Evolutionary conservation across 176 grass and related monocot genomes (phyloP).

Genomic region (Tuctoria greenei): DNA sequence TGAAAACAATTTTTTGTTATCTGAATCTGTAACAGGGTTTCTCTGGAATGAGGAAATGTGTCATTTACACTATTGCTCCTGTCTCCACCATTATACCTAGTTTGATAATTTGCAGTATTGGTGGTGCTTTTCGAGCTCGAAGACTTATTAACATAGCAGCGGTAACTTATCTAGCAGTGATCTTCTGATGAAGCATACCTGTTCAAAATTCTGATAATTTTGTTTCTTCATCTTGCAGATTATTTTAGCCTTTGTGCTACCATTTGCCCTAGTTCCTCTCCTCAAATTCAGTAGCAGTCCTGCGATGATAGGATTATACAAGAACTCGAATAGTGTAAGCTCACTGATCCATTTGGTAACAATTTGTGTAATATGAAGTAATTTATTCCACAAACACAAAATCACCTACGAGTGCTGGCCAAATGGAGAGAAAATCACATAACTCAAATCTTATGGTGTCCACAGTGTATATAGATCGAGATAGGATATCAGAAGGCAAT

Average conservation of each 20-base stretch:
- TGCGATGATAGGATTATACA: conserved; percentile 51
- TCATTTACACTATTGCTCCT: conserved; percentile 64
- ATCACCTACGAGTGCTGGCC: neutral
- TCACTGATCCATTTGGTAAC: neutral
- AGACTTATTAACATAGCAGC: conserved; percentile 74
- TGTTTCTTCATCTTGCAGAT: conserved; percentile 47
- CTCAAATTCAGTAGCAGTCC: conserved; percentile 78
- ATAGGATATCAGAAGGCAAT: neutral
- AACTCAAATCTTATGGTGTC: neutral
- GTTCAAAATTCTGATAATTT: neutral
- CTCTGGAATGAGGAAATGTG: conserved; percentile 66
- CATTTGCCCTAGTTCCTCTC: conserved; percentile 78
- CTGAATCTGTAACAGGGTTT: conserved; percentile 62
- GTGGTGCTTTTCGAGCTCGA: conserved; percentile 44
- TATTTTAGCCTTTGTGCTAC: conserved; percentile 69
- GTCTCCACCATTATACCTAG: conserved; percentile 64
- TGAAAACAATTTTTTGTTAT: neutral
- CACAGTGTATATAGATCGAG: neutral
- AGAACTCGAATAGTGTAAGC: conserved; percentile 66
- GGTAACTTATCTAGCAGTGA: conserved; percentile 33
- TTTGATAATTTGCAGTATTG: conserved; percentile 54
- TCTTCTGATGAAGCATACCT: neutral
- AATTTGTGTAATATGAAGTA: neutral
- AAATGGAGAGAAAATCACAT: neutral
- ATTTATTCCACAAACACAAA: neutral